Percentiles rank a stretch among this genome's conserved stretches.
phyloP scores from a whole-genome alignment of 2,329 filamentous ascomycete species.

The Chaetomiaceae sp. region DNA sequence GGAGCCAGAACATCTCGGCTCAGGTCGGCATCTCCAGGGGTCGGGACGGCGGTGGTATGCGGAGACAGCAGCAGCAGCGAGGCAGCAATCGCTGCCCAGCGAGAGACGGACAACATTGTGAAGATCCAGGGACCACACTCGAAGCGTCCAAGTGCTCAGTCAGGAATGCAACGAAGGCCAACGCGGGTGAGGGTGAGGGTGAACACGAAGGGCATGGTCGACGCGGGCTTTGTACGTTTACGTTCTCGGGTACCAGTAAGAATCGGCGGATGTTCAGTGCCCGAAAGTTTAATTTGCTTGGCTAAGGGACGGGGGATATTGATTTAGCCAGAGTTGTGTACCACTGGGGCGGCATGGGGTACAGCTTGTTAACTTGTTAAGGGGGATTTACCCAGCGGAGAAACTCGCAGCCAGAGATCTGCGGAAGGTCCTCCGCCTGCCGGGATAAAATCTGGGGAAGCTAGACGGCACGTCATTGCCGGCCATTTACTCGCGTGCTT shows the following conservation, averaged over 20 bases:
- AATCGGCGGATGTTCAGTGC: constrained; percentile 17
- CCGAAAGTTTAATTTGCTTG: constrained; percentile 19
- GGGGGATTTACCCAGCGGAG: constrained; percentile 15
- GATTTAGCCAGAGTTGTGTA: constrained; percentile 20
- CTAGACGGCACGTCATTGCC: background rate
- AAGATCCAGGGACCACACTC: background rate
- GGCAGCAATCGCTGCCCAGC: constrained; percentile 10
- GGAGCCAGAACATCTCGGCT: background rate
- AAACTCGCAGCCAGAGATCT: background rate
- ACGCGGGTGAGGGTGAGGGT: background rate
- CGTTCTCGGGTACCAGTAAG: background rate
- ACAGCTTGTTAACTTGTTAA: background rate
- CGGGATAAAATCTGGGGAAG: background rate
- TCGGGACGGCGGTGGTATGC: constrained; percentile 3
- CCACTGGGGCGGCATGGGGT: background rate
- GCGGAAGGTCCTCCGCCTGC: background rate
- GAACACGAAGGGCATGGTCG: background rate
- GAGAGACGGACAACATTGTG: constrained; percentile 9
- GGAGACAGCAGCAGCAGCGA: constrained; percentile 15
- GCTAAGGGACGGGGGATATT: background rate
- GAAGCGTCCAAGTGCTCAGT: too few species aligned
- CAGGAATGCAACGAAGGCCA: too few species aligned
- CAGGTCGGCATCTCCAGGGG: background rate
- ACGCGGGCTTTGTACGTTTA: constrained; percentile 7
- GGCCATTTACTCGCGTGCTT: too few species aligned